These are phyloP conservation scores for Pseudoscleropodium purum DNA, from an alignment of 225 moss, liverwort and hornwort genomes.

Conservation along the genomic window DNA sequence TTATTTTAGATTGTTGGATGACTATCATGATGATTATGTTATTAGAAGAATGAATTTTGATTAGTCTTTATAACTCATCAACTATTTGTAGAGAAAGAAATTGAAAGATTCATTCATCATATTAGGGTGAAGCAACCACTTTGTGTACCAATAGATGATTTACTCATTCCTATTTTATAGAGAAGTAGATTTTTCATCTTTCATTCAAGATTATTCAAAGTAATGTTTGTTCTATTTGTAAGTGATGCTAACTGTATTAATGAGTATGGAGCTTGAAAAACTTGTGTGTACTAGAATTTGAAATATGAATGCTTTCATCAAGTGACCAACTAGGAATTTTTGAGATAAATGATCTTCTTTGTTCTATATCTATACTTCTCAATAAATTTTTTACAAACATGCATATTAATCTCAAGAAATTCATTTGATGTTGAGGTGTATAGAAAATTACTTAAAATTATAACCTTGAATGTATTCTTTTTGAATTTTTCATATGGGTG, in stretches of 20 bases:
- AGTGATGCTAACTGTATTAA: neutral
- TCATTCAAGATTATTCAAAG: no score
- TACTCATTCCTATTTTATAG: no score
- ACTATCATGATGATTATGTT: neutral
- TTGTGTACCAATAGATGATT: no score
- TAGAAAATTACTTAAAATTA: neutral
- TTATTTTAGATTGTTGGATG: neutral
- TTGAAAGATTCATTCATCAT: neutral
- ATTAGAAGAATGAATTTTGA: neutral
- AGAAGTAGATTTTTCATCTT: neutral
- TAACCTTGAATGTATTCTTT: fast-evolving
- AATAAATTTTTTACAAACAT: neutral
- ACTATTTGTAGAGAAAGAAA: neutral
- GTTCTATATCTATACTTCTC: neutral
- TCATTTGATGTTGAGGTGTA: no score
- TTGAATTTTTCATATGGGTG: fast-evolving
- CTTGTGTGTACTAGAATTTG: neutral
- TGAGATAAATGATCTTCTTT: neutral
- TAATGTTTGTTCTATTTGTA: neutral
- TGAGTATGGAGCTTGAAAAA: neutral
- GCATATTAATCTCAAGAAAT: neutral
- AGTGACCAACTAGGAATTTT: neutral
- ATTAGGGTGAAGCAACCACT: neutral
- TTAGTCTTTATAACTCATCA: neutral
- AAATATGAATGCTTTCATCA: neutral